A percentile compares a stretch with the other conserved stretches of the same genome.
These are phyloP conservation scores for Gossypium anomalum DNA, from an alignment of 345 rosid species.

Conservation along the genomic window DNA sequence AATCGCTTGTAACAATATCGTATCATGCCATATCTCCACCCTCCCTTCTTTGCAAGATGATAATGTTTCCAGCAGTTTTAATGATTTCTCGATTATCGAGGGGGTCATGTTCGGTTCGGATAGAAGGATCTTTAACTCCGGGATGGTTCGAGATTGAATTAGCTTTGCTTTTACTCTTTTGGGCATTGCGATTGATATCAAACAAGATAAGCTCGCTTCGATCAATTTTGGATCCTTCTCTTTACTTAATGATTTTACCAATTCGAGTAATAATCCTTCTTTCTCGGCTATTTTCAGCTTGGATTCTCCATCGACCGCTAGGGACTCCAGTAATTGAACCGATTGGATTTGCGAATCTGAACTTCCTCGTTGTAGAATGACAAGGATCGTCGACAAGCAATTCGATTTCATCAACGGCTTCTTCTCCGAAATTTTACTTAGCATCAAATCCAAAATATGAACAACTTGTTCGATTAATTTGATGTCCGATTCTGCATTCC, in stretches of 20 bases:
- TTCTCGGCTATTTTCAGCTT: conserved; percentile 50
- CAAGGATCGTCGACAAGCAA: conserved; percentile 40
- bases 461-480: conserved; percentile 36
- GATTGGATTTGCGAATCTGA: conserved; percentile 49
- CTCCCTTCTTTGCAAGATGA: conserved; percentile 67
- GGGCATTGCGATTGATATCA: conserved; percentile 45
- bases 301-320: conserved; percentile 50
- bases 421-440: conserved; percentile 32
- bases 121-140: conserved; percentile 41
- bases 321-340: conserved; percentile 50
- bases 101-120: conserved; percentile 26
- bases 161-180: conserved; percentile 51
- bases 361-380: conserved; percentile 42
- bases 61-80: conserved; percentile 57
- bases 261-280: conserved; percentile 43
- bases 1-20: conserved; percentile 53
- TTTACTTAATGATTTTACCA: conserved; percentile 32
- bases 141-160: conserved; percentile 31
- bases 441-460: conserved; percentile 39
- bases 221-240: conserved; percentile 44
- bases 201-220: conserved; percentile 55
- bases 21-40: conserved; percentile 40
- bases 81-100: conserved; percentile 54
- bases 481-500: conserved; percentile 28
- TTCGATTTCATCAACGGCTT: conserved; percentile 35